Conservation (phyloP, 768 basidiomycete species). For the Podaxis mareebaensis region DNA sequence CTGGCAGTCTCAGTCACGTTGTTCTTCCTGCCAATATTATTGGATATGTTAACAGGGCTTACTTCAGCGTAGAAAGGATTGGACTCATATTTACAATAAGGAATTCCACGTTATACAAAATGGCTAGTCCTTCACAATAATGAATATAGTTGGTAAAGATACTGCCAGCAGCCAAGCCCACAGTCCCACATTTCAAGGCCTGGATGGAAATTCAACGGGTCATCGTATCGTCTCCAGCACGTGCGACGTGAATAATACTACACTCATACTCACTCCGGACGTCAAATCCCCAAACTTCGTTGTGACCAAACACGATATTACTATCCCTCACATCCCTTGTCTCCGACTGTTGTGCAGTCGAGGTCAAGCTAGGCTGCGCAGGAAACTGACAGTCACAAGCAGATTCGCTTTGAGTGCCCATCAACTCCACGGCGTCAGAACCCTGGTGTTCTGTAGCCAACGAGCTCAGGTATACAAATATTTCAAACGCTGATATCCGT, state of each 20-base stretch:
- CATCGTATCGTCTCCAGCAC: background rate
- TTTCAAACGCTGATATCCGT: background rate
- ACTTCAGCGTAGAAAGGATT: no score
- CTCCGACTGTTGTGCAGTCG: background rate
- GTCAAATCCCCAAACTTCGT: background rate
- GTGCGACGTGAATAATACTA: background rate
- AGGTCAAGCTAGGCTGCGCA: background rate
- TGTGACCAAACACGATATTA: background rate
- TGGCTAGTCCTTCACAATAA: background rate
- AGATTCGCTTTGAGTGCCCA: background rate
- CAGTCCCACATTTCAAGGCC: background rate
- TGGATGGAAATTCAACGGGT: background rate
- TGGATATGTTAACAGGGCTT: no score
- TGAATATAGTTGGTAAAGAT: background rate
- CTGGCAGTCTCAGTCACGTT: no score
- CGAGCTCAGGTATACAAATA: background rate
- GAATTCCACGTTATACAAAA: background rate
- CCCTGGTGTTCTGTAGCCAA: background rate
- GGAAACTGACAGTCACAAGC: background rate
- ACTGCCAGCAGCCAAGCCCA: background rate
- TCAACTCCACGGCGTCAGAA: background rate
- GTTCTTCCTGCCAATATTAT: no score
- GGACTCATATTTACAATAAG: no score
- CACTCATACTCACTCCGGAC: background rate
- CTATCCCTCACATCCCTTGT: background rate